Evolutionary conservation across 83 land plant genomes (phyloP), one percentile per base, ranked within the genome.

Genomic region (Picea engelmannii): DNA sequence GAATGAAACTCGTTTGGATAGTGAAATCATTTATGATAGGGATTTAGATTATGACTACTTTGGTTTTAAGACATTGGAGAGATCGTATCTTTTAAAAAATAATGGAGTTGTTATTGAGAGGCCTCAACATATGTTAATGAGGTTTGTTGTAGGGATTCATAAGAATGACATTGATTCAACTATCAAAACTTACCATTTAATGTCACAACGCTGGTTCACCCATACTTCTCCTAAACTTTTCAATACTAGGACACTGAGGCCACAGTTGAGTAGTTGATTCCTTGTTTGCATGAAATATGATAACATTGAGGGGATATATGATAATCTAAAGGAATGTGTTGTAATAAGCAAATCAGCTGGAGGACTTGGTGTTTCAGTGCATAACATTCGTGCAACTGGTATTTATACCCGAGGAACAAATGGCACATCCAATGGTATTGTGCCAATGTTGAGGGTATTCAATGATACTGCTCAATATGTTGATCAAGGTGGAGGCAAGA

Each of bases 401-500:
- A 89, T 85, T 52, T 89, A 87, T 79, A 87, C 87, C 21, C 80
- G 85, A 38, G 91, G 91, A 24, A 84, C 90, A 17, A 87, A 89
- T 71, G 87, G 87, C 13, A 87, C 87, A 59, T 89, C 87, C 1
- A 87, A 89, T 82, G 91, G 90, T 27, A 87, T 89, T 73, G 80
- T 89, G 61, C 91, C 90, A 16, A 89, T 89, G 90, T 79, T 89
- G 16, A 82, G 90, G 17, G 91, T 89, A 82, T 89, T 87, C 81
- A 89, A 89, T 82, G 91, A 89, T 42, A 89, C 91, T 18, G 87
- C 91, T 18, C 76, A 87, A 9, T 89, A 89, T 82, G 90, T 89
- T 17, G 91, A 89, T 82, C 90, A 89, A 79, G 91, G 90, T 25
- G 91, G 90, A 15, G 91, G 91, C 82, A 89, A 89, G 70, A 89